phyloP scores from a whole-genome alignment of 1,284 basidiomycete genomes.

The Earliella scabrosa region DNA sequence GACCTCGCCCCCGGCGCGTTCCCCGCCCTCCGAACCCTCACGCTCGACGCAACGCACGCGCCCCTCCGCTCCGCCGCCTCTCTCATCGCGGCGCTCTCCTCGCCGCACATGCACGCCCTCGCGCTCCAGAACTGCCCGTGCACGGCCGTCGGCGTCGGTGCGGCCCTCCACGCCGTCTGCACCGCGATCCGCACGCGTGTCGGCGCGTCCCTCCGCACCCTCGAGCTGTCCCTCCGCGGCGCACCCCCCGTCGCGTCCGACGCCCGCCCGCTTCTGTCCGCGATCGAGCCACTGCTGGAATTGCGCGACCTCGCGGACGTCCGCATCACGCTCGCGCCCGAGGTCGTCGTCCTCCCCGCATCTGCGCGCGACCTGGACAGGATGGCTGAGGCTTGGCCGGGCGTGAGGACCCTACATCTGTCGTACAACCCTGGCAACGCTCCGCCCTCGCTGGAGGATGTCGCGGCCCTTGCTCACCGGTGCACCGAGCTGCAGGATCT shows the following conservation, averaged over 20 bases:
- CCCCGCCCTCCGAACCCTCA: constrained; percentile 13
- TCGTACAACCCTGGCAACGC: constrained; percentile 1
- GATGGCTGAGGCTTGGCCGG: constrained; percentile 20
- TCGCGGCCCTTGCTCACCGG: constrained; percentile 5
- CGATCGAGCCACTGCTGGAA: constrained; percentile 14
- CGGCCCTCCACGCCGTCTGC: constrained; percentile 8
- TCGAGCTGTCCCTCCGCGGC: constrained; percentile 11
- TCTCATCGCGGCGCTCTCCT: constrained; percentile 14
- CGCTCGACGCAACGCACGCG: constrained; percentile 16
- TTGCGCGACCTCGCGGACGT: constrained; percentile 16
- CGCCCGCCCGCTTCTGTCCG: constrained; percentile 6
- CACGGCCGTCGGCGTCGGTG: not conserved
- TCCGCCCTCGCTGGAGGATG: constrained; percentile 7
- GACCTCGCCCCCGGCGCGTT: constrained; percentile 1
- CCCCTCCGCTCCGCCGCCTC: constrained; percentile 4
- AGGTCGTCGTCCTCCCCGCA: constrained; percentile 3
- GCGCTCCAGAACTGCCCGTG: constrained; percentile 14
- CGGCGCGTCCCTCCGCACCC: not conserved
- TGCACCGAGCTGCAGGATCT: constrained; percentile 10
- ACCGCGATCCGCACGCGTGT: constrained; percentile 13
- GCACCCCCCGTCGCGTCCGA: not conserved
- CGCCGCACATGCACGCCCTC: constrained; percentile 6
- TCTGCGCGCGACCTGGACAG: constrained; percentile 12
- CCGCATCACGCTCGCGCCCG: constrained; percentile 7
- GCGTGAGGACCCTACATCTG: constrained; percentile 12